A percentile compares a stretch with the other conserved stretches of the same genome.
phyloP scores from a whole-genome alignment of 352 stramenopile species.

The Pythium periplocum region DNA sequence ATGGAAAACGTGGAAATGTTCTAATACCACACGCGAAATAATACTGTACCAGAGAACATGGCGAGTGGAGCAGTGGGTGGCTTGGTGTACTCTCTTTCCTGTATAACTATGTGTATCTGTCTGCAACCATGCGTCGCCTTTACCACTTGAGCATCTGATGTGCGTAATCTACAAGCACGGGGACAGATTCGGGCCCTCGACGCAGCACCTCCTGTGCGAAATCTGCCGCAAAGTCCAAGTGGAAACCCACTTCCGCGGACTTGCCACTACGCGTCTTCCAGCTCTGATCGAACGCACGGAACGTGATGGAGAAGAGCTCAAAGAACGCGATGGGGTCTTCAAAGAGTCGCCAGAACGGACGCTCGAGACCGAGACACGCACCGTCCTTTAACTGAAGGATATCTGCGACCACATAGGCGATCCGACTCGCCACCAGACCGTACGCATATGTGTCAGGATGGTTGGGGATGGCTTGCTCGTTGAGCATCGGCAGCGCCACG shows the following conservation, averaged over 20 bases:
- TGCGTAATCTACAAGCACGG: conserved; percentile 53
- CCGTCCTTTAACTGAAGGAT: conserved; percentile 72
- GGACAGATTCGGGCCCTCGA: conserved; percentile 52
- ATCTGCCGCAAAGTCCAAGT: conserved; percentile 63
- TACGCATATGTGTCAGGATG: conserved; percentile 59
- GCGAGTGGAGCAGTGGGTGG: too few species aligned
- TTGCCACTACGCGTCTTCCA: conserved; percentile 46
- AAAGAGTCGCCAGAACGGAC: conserved; percentile 82
- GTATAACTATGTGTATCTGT: too few species aligned
- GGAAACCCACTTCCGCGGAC: conserved; percentile 49
- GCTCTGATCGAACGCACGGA: conserved; percentile 66
- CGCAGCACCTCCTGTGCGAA: conserved; percentile 71
- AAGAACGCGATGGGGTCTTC: conserved; percentile 81
- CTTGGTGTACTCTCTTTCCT: too few species aligned
- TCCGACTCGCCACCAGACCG: conserved; percentile 40
- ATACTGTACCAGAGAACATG: too few species aligned
- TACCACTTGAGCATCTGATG: conserved; percentile 80
- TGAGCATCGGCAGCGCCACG: conserved; percentile 59
- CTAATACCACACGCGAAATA: too few species aligned
- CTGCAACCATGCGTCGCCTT: neutral
- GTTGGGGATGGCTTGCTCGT: conserved; percentile 31
- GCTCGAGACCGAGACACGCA: conserved; percentile 62
- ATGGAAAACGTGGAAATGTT: too few species aligned
- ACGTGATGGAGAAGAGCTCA: conserved; percentile 73
- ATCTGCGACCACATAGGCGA: conserved; percentile 58